These are phyloP conservation scores for Sclerotiophoma versabilis DNA, from an alignment of 2,329 filamentous ascomycete species.

Conservation along the genomic window DNA sequence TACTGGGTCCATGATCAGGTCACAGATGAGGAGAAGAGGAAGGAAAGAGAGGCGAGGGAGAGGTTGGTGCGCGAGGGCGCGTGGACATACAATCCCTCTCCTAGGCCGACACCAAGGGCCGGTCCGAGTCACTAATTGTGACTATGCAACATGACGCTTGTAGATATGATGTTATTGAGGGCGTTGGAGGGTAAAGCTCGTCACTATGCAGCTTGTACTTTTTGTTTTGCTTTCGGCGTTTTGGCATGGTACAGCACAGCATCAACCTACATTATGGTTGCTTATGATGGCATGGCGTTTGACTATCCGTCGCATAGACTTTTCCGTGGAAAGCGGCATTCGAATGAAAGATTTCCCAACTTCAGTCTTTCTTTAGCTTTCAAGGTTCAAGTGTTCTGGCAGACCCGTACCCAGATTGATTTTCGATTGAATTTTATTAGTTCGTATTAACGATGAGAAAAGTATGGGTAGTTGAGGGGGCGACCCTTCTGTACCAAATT, in stretches of 20 bases:
- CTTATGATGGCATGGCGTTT: constrained; percentile 17
- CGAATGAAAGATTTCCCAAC: constrained; percentile 2
- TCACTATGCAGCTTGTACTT: background rate
- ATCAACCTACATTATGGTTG: constrained; percentile 11
- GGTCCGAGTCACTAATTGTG: constrained; percentile 13
- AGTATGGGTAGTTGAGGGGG: constrained; percentile 7
- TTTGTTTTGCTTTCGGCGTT: constrained; percentile 10
- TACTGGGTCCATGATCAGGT: constrained; percentile 89
- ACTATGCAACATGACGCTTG: background rate
- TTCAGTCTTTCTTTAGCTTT: background rate
- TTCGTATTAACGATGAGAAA: background rate
- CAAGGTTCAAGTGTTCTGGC: too few species aligned
- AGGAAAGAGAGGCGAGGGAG: constrained; percentile 80
- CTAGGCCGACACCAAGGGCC: constrained; percentile 32
- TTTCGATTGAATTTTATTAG: background rate
- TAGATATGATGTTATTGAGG: constrained; percentile 4
- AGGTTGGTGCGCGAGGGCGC: constrained; percentile 81
- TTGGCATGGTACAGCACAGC: constrained; percentile 2
- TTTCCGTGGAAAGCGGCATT: constrained; percentile 14
- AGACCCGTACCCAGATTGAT: too few species aligned
- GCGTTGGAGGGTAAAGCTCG: background rate
- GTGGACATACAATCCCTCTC: constrained; percentile 63
- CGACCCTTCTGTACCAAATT: background rate
- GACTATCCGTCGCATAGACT: constrained; percentile 3
- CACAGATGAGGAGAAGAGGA: constrained; percentile 85